phyloP scores from a whole-genome alignment of 2,329 filamentous ascomycete genomes.

The Didymella sp. region DNA sequence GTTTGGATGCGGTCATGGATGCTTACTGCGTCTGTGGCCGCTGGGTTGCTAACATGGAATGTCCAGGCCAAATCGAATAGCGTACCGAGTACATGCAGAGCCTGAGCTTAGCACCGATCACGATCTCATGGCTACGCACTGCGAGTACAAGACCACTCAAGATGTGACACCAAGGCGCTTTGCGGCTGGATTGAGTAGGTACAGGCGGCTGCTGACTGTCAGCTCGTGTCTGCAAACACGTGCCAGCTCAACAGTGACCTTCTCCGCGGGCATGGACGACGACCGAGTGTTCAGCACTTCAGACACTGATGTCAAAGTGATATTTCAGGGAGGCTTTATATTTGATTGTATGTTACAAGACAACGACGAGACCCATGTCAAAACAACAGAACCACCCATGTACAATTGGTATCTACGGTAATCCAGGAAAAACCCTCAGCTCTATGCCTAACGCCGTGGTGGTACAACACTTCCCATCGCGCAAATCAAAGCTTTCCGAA shows the following conservation, averaged over 20 bases:
- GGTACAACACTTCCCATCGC: neutral
- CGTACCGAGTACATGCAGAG: neutral
- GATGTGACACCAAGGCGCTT: neutral
- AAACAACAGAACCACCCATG: neutral
- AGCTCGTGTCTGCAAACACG: conserved; percentile 2
- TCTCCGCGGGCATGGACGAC: neutral
- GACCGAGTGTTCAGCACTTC: neutral
- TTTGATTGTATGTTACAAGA: too few relatives aligned
- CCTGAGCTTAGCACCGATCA: neutral
- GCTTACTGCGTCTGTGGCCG: conserved; percentile 1
- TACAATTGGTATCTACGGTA: conserved; percentile 3
- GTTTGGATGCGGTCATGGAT: neutral
- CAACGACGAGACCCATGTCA: neutral
- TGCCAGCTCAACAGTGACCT: neutral
- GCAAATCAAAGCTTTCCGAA: conserved; percentile 10
- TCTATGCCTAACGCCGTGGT: neutral
- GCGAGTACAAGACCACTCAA: neutral
- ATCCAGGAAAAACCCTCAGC: too few relatives aligned
- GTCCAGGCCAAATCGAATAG: too few relatives aligned
- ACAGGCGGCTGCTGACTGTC: conserved; percentile 7
- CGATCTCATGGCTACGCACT: neutral
- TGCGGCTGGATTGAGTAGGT: conserved; percentile 1
- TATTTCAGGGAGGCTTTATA: too few relatives aligned
- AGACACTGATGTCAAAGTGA: too few relatives aligned
- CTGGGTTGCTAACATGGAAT: neutral